Conservation (phyloP, 257 asterid genomes). For the Orobanche coerulescens region DNA sequence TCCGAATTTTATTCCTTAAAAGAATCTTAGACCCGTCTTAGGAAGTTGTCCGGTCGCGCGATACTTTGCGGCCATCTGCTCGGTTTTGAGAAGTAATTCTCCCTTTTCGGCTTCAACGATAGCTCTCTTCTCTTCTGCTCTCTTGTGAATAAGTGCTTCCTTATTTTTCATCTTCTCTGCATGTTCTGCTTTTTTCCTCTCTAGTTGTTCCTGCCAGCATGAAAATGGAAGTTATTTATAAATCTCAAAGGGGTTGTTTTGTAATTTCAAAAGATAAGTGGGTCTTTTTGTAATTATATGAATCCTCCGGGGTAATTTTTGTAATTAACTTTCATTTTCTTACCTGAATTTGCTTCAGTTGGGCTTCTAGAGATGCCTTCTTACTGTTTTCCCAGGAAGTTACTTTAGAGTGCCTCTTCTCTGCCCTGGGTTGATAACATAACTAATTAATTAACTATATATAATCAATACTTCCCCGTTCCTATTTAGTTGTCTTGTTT, state of each 20-base stretch:
- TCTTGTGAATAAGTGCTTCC: slow-evolving; percentile 53
- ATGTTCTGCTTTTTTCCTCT: slow-evolving; percentile 66
- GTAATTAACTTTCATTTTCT: too few species aligned
- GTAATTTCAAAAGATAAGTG: too few species aligned
- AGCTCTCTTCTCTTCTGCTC: slow-evolving; percentile 73
- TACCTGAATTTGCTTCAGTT: slow-evolving; percentile 59
- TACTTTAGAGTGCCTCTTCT: slow-evolving; percentile 56
- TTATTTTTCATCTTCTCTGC: slow-evolving; percentile 64
- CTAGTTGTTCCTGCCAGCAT: slow-evolving; percentile 48
- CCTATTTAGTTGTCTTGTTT: too few species aligned
- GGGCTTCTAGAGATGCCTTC: slow-evolving; percentile 62
- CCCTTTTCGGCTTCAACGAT: slow-evolving; percentile 42
- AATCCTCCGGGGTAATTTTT: too few species aligned
- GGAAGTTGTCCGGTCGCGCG: slow-evolving; percentile 58
- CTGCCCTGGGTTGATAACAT: slow-evolving; percentile 37
- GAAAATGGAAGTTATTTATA: too few species aligned
- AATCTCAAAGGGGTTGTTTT: too few species aligned
- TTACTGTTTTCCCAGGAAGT: slow-evolving; percentile 67
- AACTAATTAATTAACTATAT: not conserved
- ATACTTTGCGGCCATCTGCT: slow-evolving; percentile 57
- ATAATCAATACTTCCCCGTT: not conserved
- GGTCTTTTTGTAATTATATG: too few species aligned
- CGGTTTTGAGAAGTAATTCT: slow-evolving; percentile 55
- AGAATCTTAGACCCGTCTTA: slow-evolving; percentile 40
- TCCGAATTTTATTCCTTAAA: slow-evolving; percentile 26